Conservation (phyloP, 129 eudicot species). For the Rutidosis leptorrhynchoides region DNA sequence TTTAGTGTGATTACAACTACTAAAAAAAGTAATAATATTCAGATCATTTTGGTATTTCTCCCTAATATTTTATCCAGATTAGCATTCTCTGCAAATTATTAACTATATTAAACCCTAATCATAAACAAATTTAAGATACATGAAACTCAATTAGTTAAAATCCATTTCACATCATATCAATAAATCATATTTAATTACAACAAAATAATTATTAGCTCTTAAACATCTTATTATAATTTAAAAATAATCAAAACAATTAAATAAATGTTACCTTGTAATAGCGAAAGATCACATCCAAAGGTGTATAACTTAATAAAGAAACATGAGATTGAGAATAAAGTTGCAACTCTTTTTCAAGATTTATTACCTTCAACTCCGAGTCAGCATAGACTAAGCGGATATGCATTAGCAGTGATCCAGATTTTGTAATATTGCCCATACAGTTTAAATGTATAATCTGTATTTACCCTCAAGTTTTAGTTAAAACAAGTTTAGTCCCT, state of each 20-base stretch:
- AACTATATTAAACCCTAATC: slow-evolving; percentile 16
- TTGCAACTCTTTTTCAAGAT: slow-evolving; percentile 18
- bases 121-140: slow-evolving; percentile 12
- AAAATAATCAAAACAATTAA: no score
- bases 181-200: slow-evolving; percentile 13
- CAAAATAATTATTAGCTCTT: no score
- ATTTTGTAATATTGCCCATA: slow-evolving; percentile 12
- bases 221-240: no score
- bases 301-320: not conserved
- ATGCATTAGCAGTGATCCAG: slow-evolving; percentile 24
- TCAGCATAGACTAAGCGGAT: slow-evolving; percentile 41
- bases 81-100: not conserved
- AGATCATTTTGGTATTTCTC: not conserved
- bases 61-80: slow-evolving; percentile 16
- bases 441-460: not conserved
- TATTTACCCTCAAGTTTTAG: not conserved
- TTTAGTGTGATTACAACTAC: not conserved
- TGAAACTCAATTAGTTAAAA: slow-evolving; percentile 1
- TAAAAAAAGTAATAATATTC: no score
- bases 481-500: not conserved
- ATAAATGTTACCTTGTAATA: slow-evolving; percentile 19
- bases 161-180: no score
- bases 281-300: slow-evolving; percentile 32
- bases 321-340: slow-evolving; percentile 20
- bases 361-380: slow-evolving; percentile 33